phyloP scores from a whole-genome alignment of 2,329 filamentous ascomycete genomes.

The Alternaria burnsii region DNA sequence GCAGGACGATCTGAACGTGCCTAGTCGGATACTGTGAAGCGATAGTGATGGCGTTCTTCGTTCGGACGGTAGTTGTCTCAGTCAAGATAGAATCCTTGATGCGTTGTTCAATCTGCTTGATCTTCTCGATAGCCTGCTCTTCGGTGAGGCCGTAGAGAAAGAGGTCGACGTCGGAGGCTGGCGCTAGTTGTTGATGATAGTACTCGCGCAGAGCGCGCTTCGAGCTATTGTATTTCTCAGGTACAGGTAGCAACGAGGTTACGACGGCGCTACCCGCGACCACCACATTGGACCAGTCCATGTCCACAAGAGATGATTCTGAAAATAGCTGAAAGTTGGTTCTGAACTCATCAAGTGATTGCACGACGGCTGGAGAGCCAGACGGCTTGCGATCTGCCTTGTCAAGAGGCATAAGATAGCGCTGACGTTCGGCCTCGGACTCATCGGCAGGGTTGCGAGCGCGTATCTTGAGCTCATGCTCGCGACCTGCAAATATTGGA shows the following conservation, averaged over 20 bases:
- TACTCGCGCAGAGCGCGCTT: constrained; percentile 62
- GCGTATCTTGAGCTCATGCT: constrained; percentile 66
- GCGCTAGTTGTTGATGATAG: constrained; percentile 82
- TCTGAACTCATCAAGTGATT: constrained; percentile 73
- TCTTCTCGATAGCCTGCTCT: constrained; percentile 81
- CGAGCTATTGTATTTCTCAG: constrained; percentile 58
- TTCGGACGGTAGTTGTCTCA: constrained; percentile 85
- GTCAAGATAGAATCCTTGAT: constrained; percentile 79
- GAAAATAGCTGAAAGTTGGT: constrained; percentile 84
- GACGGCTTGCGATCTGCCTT: constrained; percentile 67
- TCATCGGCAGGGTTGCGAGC: constrained; percentile 68
- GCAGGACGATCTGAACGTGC: constrained; percentile 85
- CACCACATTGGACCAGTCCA: constrained; percentile 85
- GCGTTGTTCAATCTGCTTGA: constrained; percentile 79
- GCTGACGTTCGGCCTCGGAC: constrained; percentile 66
- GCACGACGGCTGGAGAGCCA: constrained; percentile 73
- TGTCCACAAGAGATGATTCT: constrained; percentile 76
- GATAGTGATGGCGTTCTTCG: constrained; percentile 88
- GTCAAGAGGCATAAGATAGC: constrained; percentile 74
- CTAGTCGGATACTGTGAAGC: constrained; percentile 83
- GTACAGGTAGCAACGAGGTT: constrained; percentile 74
- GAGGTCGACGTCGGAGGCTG: constrained; percentile 85
- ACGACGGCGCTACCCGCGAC: constrained; percentile 83
- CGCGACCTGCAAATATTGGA: constrained; percentile 67
- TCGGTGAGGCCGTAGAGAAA: constrained; percentile 84